Evolutionary conservation across 768 basidiomycete species (phyloP).

Genomic region (Lanmaoa rubissima): DNA sequence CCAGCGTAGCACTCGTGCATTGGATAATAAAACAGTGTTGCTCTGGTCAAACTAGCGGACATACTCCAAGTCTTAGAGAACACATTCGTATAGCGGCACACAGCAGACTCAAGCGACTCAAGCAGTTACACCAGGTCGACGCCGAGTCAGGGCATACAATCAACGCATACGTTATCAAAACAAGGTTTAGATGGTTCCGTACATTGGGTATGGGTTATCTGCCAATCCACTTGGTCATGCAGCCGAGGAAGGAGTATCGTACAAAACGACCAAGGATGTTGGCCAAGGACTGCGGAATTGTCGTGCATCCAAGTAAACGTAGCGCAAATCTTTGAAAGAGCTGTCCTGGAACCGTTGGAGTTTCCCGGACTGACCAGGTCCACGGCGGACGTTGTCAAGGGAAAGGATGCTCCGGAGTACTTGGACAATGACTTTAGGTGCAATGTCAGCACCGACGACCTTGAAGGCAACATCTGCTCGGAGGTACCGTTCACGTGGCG

Average conservation of each 20-base stretch:
- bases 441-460: constrained; percentile 52
- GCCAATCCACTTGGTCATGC: constrained; percentile 14
- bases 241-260: constrained; percentile 20
- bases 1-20: not conserved
- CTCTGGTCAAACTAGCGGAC: not conserved
- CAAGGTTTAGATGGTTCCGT: not conserved
- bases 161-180: constrained; percentile 5
- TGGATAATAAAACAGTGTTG: not conserved
- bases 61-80: no score
- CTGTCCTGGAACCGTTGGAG: constrained; percentile 57
- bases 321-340: constrained; percentile 46
- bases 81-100: not conserved
- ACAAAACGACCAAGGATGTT: constrained; percentile 57
- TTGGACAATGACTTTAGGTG: constrained; percentile 57
- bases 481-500: constrained; percentile 44
- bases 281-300: constrained; percentile 65
- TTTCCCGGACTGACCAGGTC: constrained; percentile 63
- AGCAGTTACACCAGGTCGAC: no score
- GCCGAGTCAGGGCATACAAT: not conserved
- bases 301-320: constrained; percentile 53
- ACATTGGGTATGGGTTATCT: not conserved
- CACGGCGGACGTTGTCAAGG: constrained; percentile 58
- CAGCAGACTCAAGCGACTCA: not conserved
- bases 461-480: constrained; percentile 47
- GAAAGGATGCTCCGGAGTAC: constrained; percentile 65